Evolutionary conservation across 306 rosid species (phyloP).

Genomic region (Malus asiatica): DNA sequence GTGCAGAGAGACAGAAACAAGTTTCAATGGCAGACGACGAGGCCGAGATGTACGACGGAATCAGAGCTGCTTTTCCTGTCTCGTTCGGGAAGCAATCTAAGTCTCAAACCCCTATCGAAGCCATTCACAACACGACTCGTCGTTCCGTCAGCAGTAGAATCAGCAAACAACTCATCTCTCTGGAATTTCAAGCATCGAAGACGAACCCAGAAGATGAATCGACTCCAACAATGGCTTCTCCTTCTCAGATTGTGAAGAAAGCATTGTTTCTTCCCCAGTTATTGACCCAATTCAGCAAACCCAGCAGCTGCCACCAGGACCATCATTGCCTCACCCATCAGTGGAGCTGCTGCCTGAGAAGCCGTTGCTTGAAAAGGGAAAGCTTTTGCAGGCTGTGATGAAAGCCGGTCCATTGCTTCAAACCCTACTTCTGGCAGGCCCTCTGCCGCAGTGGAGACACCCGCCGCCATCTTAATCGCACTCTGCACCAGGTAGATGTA

Average conservation of each 20-base stretch:
- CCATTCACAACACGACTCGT: no score
- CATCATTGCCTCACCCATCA: conserved; percentile 21
- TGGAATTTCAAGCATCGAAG: conserved; percentile 90
- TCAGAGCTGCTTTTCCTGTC: no score
- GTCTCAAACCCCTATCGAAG: no score
- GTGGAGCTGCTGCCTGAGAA: conserved; percentile 46
- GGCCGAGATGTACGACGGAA: no score
- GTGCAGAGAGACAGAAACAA: no score
- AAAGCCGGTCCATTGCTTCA: conserved; percentile 96
- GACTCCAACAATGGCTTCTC: conserved; percentile 74
- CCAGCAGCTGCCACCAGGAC: conserved; percentile 20
- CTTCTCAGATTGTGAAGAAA: conserved; percentile 93
- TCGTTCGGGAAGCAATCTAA: no score
- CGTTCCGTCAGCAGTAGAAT: conserved; percentile 13
- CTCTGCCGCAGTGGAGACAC: conserved; percentile 98
- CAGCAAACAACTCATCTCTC: conserved; percentile 57
- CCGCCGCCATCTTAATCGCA: conserved; percentile 53
- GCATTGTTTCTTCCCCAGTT: conserved; percentile 90
- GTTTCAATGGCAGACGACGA: no score
- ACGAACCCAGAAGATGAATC: conserved; percentile 71
- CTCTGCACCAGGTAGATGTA: no score
- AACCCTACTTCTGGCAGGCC: conserved; percentile 85
- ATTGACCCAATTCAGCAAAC: conserved; percentile 46
- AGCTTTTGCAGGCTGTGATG: conserved; percentile 94
- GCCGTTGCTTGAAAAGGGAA: conserved; percentile 90